Evolutionary conservation across 306 rosid species (phyloP), one percentile per base, ranked within the genome.

Genomic region (Dalbergia cochinchinensis): DNA sequence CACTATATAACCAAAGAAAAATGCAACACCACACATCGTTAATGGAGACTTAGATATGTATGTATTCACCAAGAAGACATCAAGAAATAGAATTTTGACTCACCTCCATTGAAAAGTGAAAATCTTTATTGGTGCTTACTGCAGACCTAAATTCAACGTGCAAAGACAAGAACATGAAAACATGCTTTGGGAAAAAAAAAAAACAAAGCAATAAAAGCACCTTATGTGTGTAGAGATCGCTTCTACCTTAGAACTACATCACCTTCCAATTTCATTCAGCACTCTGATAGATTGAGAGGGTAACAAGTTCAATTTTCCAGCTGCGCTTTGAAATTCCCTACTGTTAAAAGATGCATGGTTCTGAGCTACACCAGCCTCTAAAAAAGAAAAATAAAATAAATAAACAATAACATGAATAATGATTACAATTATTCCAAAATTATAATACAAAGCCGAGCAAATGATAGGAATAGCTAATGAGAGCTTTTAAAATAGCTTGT

Each of bases 61-160:
- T 20, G 22, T 20, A 20, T 20, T 20, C 22, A 20, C 22, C 22
- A 20, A 20, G 10, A n/a, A 81, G 31, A 44, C 58, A 34, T 65
- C 65, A 65, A 66, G 6, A 74, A 74, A 62, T 45, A 71, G 42
- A 71, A 73, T 20, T 71, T 84, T 69, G 85, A 87, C 97, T 73
- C 75, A 95, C 99, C 99, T 95, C 99, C 76, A 91, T 87, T 44
- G 98, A 92, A 82, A 95, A 95, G 83, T 89, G 99, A 89, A 95
- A 90, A 83, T 92, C 97, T 79, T 95, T 91, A 82, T 97, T 83
- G 72, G 98, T 91, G 89, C 94, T 92, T 44, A 91, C 76, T 76
- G 92, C 85, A 77, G 97, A 72, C 85, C 86, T 92, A 78, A 95
- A 95, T 76, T 95, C 99, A 81, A 95, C 90, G 98, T 95, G 83